These are phyloP conservation scores for Wickerhamomyces rabaulensis DNA, from an alignment of 805 yeast genomes.

Conservation along the genomic window DNA sequence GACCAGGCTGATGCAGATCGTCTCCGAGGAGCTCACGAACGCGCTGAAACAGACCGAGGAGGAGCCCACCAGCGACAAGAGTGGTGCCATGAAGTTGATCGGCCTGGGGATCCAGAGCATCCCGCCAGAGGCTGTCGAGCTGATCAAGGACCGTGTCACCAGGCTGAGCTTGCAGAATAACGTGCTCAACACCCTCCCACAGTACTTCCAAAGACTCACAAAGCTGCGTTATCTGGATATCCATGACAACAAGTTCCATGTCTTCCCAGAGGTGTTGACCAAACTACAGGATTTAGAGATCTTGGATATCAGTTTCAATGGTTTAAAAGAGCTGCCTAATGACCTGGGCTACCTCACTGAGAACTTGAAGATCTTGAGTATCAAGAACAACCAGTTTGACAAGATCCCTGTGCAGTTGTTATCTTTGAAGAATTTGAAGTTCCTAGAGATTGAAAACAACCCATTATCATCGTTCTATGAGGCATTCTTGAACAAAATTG, in stretches of 20 bases:
- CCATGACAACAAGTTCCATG: constrained; percentile 51
- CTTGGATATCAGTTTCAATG: constrained; percentile 59
- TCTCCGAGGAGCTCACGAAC: background rate
- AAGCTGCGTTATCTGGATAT: constrained; percentile 58
- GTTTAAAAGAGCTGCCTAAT: constrained; percentile 42
- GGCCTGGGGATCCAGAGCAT: constrained; percentile 12
- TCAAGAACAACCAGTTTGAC: constrained; percentile 53
- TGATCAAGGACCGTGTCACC: constrained; percentile 34
- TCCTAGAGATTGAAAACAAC: constrained; percentile 58
- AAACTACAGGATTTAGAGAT: constrained; percentile 47
- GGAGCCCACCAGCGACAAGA: background rate
- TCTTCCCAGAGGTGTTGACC: constrained; percentile 44
- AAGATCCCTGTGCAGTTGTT: constrained; percentile 49
- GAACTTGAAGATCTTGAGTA: constrained; percentile 50
- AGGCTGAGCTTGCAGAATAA: constrained; percentile 54
- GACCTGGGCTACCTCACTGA: constrained; percentile 34
- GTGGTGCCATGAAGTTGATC: background rate
- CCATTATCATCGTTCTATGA: constrained; percentile 50
- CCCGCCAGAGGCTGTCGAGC: constrained; percentile 33
- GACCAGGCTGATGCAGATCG: background rate
- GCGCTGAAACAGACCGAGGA: background rate
- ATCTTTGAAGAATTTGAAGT: constrained; percentile 45
- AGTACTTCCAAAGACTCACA: constrained; percentile 36
- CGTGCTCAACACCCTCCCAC: constrained; percentile 41
- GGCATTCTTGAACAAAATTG: constrained; percentile 30